These are phyloP conservation scores for Carex littledalei DNA, from an alignment of 176 grass and related monocot genomes.

Conservation along the genomic window DNA sequence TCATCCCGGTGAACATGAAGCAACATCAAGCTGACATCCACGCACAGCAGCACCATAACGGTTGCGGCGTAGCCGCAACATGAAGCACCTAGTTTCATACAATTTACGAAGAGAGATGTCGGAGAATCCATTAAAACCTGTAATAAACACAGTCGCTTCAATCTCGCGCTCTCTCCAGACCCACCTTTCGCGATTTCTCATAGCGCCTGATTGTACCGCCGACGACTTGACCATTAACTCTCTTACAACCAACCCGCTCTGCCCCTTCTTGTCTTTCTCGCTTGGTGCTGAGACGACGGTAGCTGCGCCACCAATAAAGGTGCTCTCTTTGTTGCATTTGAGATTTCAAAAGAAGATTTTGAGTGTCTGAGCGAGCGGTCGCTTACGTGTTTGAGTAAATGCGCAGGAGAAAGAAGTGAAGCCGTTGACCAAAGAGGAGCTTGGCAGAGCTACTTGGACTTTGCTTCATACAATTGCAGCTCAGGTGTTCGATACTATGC, in stretches of 20 bases:
- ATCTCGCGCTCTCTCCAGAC: constrained; percentile 32
- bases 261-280: constrained; percentile 13
- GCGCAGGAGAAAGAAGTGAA: constrained; percentile 46
- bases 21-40: too few relatives aligned
- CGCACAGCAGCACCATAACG: too few relatives aligned
- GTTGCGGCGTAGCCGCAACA: too few relatives aligned
- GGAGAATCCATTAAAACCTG: constrained; percentile 24
- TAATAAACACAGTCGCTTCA: constrained; percentile 22
- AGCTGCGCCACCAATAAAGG: constrained; percentile 16
- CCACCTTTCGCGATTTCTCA: constrained; percentile 32
- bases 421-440: constrained; percentile 78
- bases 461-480: constrained; percentile 77
- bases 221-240: neutral
- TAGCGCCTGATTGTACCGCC: constrained; percentile 16
- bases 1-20: too few relatives aligned
- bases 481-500: constrained; percentile 59
- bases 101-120: constrained; percentile 1
- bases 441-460: constrained; percentile 87
- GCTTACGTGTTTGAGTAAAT: constrained; percentile 23
- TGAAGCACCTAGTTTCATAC: too few relatives aligned
- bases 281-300: neutral
- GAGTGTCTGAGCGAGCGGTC: neutral
- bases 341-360: neutral
- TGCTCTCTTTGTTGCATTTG: neutral
- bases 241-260: neutral